These are phyloP conservation scores for Mediolabrus comicus DNA, from an alignment of 108 stramenopile species.

Conservation along the genomic window DNA sequence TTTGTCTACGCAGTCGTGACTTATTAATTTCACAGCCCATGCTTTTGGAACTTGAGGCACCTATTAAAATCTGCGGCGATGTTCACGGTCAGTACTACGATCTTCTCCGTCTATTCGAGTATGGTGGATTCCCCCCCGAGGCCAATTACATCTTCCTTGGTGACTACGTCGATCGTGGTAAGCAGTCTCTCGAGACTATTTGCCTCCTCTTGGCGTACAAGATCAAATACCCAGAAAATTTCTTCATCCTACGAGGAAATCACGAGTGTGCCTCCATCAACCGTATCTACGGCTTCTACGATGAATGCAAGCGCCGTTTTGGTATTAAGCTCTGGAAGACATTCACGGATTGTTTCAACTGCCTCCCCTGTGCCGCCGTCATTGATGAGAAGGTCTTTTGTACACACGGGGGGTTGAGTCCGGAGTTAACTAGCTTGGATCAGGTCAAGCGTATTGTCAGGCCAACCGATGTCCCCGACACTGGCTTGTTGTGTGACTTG, in stretches of 20 bases:
- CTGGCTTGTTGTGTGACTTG: conserved; percentile 98
- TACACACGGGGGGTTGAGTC: conserved; percentile 98
- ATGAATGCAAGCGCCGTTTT: conserved; percentile 97
- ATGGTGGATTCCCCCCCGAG: conserved; percentile 97
- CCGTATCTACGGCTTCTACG: conserved; percentile 99
- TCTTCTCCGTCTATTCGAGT: conserved; percentile 95
- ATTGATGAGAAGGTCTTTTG: conserved; percentile 99
- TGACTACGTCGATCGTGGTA: conserved; percentile 98
- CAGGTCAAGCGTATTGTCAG: conserved; percentile 96
- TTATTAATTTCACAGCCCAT: conserved; percentile 96
- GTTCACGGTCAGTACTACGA: conserved; percentile 98
- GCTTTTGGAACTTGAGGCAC: conserved; percentile 97
- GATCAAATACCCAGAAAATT: conserved; percentile 99
- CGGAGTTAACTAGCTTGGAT: conserved; percentile 95
- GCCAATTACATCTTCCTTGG: conserved; percentile 98
- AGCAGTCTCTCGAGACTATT: conserved; percentile 97
- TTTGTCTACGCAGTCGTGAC: conserved; percentile 90
- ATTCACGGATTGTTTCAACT: conserved; percentile 99
- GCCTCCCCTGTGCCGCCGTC: conserved; percentile 98
- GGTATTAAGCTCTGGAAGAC: conserved; percentile 99
- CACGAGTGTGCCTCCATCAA: conserved; percentile 99
- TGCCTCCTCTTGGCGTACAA: conserved; percentile 97
- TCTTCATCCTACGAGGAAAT: conserved; percentile 98
- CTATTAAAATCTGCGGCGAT: conserved; percentile 99
- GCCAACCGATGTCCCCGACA: conserved; percentile 99